A percentile compares a stretch with the other conserved stretches of the same genome.
These are phyloP conservation scores for Pulveroboletus sp. DNA, from an alignment of 768 basidiomycete species.

Conservation along the genomic window DNA sequence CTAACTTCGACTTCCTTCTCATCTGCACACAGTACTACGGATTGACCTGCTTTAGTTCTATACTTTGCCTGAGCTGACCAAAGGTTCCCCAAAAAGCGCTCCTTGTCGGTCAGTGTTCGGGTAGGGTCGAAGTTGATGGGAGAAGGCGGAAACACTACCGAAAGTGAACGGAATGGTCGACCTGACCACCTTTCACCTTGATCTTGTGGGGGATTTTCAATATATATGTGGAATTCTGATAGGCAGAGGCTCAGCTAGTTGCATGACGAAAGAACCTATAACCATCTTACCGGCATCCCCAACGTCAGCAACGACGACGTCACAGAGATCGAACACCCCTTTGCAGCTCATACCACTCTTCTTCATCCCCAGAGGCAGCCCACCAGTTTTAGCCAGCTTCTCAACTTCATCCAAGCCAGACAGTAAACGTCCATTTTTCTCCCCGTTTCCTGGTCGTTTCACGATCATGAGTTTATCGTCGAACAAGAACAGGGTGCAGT, in stretches of 20 bases:
- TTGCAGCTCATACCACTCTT: constrained; percentile 81
- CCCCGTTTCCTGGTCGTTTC: constrained; percentile 75
- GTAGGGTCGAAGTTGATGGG: constrained; percentile 62
- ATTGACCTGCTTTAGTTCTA: constrained; percentile 66
- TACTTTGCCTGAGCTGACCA: constrained; percentile 86
- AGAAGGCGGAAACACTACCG: constrained; percentile 72
- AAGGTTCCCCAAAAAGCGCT: constrained; percentile 80
- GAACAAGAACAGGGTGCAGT: constrained; percentile 89
- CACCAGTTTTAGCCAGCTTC: constrained; percentile 59
- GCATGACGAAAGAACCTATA: not conserved
- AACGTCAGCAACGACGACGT: constrained; percentile 77
- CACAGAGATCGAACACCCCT: constrained; percentile 79
- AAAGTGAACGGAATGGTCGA: constrained; percentile 75
- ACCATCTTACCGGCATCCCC: constrained; percentile 71
- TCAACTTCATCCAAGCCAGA: constrained; percentile 79
- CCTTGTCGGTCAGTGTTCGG: constrained; percentile 63
- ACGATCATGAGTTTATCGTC: constrained; percentile 91
- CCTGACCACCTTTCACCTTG: constrained; percentile 85
- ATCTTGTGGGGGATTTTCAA: constrained; percentile 79
- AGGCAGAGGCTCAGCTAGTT: constrained; percentile 4
- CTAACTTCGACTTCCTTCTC: constrained; percentile 74
- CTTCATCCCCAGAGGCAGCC: constrained; percentile 59
- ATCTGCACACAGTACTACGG: constrained; percentile 63
- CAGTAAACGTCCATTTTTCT: constrained; percentile 65
- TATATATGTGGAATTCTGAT: constrained; percentile 80